Percentiles rank a stretch among this genome's conserved stretches.
phyloP scores from a whole-genome alignment of 371 early-diverging fungal genomes.

The Blastocladiella emersonii region DNA sequence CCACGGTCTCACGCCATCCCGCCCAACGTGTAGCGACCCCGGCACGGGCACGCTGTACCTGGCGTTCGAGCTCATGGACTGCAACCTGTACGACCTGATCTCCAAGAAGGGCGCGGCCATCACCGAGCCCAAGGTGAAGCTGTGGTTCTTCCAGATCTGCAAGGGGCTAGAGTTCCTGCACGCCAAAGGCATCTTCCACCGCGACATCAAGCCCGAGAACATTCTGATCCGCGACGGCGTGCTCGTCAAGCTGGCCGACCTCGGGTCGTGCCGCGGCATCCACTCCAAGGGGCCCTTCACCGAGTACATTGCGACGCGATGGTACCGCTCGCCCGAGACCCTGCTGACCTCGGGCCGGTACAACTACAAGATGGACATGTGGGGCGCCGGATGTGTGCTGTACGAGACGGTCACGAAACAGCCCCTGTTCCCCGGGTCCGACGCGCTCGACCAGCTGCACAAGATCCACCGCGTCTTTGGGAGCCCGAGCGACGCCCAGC shows the following conservation, averaged over 20 bases:
- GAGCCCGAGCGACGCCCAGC: constrained; percentile 26
- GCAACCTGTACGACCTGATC: constrained; percentile 43
- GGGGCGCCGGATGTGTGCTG: constrained; percentile 50
- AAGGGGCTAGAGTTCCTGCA: constrained; percentile 45
- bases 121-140: constrained; percentile 28
- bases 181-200: constrained; percentile 45
- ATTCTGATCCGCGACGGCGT: constrained; percentile 34
- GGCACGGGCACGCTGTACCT: constrained; percentile 37
- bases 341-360: constrained; percentile 41
- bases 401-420: constrained; percentile 34
- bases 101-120: constrained; percentile 28
- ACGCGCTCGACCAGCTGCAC: constrained; percentile 52
- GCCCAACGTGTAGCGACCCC: constrained; percentile 26
- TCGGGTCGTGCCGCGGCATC: constrained; percentile 51
- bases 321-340: constrained; percentile 52
- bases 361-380: constrained; percentile 45
- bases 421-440: constrained; percentile 52
- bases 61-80: constrained; percentile 48
- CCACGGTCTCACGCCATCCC: background rate
- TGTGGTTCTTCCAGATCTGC: constrained; percentile 39
- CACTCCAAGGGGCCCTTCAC: constrained; percentile 41
- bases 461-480: constrained; percentile 50
- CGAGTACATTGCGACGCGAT: constrained; percentile 51
- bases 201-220: constrained; percentile 58
- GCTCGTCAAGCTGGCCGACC: constrained; percentile 45